Base-by-base conservation (phyloP, 2,329 filamentous ascomycete genomes). In the Calonectria multiphialidica region DNA sequence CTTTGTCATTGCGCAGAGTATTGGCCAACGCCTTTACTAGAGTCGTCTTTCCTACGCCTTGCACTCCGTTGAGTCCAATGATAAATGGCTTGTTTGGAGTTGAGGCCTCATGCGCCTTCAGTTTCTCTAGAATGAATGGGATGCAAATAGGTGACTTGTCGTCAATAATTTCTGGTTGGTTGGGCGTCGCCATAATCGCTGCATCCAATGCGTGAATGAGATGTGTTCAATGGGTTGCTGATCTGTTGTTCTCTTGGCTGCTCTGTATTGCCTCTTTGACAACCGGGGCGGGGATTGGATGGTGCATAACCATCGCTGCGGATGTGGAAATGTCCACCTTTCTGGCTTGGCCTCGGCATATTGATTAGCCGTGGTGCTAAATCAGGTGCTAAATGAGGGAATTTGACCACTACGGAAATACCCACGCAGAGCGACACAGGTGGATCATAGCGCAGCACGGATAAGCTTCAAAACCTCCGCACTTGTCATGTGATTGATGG, bases 111-210 rank as follows among this genome's bases (percentile, higher is more conserved):
- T 59, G 53, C 35, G 25, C 53, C 53, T 59, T 28, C 13, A 59
- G 15, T 3, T 9, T 59, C 15, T 59, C 53, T 18, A 59, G 23
- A 21, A 59, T 59, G 53, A 59, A 59, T 18, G 53, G 53, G 15
- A 59, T 59, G 15, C 53, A 59, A 25, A 59, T 59, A 3, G 53
- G 53, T 15, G 53, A 59, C 53, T 59, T 59, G 35, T 59, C 53
- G 35, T 59, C 53, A 23, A 59, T 59, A 59, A 59, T 59, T 40
- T 40, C 21, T 25, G 53, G 53, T 4, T 25, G 53, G 35, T 40
- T 40, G 13, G 15, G 9, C 18, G 53, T 12, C 15, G 53, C 53
- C 53, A 59, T 59, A 30, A 59, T 59, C 9, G 21, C 21, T 9
- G 21, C 23, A 40, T n/a, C 13, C 35, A 12, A n/a, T n/a, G n/a